Percentiles rank a stretch among this genome's conserved stretches.
phyloP scores from a whole-genome alignment of 257 asterid species.

The Ilex asprella region DNA sequence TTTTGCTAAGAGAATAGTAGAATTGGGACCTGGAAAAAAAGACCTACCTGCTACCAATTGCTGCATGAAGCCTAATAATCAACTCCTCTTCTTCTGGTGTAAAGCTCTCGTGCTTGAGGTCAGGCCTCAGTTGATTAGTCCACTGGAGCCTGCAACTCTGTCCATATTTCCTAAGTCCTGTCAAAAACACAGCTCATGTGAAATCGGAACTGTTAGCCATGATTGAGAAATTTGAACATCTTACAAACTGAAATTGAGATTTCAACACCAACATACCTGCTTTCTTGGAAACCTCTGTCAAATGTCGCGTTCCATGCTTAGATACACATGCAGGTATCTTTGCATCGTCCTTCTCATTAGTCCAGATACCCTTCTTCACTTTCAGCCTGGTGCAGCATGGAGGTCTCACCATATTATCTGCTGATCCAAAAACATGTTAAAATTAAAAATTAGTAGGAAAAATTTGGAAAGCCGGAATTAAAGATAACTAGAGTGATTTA shows the following conservation, averaged over 20 bases:
- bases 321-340: constrained; percentile 19
- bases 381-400: constrained; percentile 30
- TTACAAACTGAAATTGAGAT: background rate
- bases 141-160: constrained; percentile 40
- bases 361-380: constrained; percentile 32
- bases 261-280: constrained; percentile 21
- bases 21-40: background rate
- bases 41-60: constrained; percentile 78
- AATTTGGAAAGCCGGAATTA: too few relatives aligned
- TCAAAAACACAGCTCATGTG: background rate
- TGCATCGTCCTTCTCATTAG: constrained; percentile 26
- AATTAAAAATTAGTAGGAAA: too few relatives aligned
- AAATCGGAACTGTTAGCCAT: background rate
- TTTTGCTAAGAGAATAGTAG: too few relatives aligned
- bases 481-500: too few relatives aligned
- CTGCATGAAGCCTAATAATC: constrained; percentile 76
- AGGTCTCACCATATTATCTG: constrained; percentile 43
- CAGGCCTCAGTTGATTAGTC: constrained; percentile 29
- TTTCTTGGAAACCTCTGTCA: constrained; percentile 48
- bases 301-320: constrained; percentile 38
- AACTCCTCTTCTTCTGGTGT: constrained; percentile 80
- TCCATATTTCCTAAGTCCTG: constrained; percentile 57
- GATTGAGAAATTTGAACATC: background rate
- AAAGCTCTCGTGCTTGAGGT: constrained; percentile 45
- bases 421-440: background rate